Evolutionary conservation across 2,329 filamentous ascomycete genomes (phyloP).

Genomic region (Aspergillus viridinutans): DNA sequence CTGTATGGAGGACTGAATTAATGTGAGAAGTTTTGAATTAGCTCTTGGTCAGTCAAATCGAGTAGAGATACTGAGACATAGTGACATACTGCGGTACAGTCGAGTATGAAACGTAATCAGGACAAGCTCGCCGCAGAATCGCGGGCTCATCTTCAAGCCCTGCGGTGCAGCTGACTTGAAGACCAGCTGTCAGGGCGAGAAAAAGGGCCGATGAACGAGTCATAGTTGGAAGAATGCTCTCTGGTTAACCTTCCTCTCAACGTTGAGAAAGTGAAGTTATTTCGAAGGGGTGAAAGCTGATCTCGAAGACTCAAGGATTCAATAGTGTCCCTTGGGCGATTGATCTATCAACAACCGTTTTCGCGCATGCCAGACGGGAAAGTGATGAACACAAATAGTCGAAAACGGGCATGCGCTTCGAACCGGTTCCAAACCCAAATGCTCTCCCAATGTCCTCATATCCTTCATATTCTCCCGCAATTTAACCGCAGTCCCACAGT

Average conservation of each 20-base stretch:
- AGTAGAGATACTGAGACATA: background rate
- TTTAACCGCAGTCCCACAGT: background rate
- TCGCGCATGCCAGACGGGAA: background rate
- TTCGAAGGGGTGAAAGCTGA: background rate
- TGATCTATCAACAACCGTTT: background rate
- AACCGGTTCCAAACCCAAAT: background rate
- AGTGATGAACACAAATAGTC: background rate
- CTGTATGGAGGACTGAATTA: conserved; percentile 67
- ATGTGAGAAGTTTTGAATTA: background rate
- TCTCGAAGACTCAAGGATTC: background rate
- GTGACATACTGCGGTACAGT: conserved; percentile 54
- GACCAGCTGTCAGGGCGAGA: conserved; percentile 10
- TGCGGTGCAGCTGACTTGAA: conserved; percentile 9
- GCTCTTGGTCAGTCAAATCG: background rate
- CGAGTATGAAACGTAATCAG: conserved; percentile 62
- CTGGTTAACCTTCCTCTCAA: background rate
- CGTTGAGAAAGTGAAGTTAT: background rate
- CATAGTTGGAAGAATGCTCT: background rate
- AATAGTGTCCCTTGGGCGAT: background rate
- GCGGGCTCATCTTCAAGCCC: conserved; percentile 21
- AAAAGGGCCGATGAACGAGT: conserved; percentile 9
- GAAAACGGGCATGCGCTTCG: background rate
- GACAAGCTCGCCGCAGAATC: conserved; percentile 50
- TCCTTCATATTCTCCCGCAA: background rate
- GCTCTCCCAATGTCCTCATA: background rate